A percentile compares a stretch with the other conserved stretches of the same genome.
Evolutionary conservation across 305 asterid genomes (phyloP).

Genomic region (Lippia alba): DNA sequence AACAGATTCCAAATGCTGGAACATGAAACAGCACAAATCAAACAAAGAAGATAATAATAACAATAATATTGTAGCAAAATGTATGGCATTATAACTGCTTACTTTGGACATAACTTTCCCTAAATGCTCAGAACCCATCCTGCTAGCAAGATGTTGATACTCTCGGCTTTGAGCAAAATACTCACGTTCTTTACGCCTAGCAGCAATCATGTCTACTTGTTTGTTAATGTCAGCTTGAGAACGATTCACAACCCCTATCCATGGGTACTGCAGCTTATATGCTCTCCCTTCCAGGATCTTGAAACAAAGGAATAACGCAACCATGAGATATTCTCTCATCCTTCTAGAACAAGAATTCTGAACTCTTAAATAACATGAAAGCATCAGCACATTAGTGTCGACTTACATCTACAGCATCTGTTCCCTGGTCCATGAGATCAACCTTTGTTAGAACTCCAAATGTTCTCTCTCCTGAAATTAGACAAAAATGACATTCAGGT

Average conservation of each 20-base stretch:
- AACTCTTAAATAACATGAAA: slow-evolving; percentile 1
- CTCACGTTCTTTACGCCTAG: slow-evolving; percentile 88
- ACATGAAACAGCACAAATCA: slow-evolving; percentile 29
- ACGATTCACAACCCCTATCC: slow-evolving; percentile 99
- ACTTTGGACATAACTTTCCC: slow-evolving; percentile 92
- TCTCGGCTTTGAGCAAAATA: slow-evolving; percentile 86
- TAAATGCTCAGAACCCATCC: slow-evolving; percentile 98
- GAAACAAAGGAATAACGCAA: slow-evolving; percentile 23
- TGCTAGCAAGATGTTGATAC: slow-evolving; percentile 75
- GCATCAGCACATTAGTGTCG: slow-evolving; percentile 21
- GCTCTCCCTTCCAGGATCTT: slow-evolving; percentile 91
- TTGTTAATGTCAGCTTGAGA: slow-evolving; percentile 95
- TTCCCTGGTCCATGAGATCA: slow-evolving; percentile 99
- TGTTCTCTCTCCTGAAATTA: slow-evolving; percentile 90
- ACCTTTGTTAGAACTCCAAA: slow-evolving; percentile 94
- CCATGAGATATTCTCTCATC: slow-evolving; percentile 21
- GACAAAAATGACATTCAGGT: slow-evolving; percentile 15
- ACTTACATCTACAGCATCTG: slow-evolving; percentile 98
- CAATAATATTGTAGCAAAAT: slow-evolving; percentile 1
- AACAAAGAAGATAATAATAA: not conserved
- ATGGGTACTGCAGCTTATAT: slow-evolving; percentile 92
- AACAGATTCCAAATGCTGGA: slow-evolving; percentile 92
- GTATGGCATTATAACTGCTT: slow-evolving; percentile 33
- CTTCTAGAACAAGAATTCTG: slow-evolving; percentile 11
- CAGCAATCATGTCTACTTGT: slow-evolving; percentile 95